phyloP scores from a whole-genome alignment of 129 eudicot species.

The Tagetes patula region DNA sequence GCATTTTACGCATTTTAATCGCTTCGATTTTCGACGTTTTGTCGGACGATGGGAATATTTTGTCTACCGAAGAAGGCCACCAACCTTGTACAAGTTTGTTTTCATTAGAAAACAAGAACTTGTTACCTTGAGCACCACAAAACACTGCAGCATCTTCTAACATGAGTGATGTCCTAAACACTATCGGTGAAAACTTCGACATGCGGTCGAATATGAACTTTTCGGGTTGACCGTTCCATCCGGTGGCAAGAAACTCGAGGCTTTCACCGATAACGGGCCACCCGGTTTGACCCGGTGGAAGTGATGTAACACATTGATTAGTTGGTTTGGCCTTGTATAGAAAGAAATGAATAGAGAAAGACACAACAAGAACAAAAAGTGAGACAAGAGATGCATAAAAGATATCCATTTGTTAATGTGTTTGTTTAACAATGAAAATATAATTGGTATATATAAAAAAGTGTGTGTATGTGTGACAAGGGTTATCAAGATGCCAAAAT shows the following conservation, averaged over 20 bases:
- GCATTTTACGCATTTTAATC: slow-evolving; percentile 64
- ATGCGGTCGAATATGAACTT: slow-evolving; percentile 59
- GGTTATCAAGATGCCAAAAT: no score
- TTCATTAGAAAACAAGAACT: slow-evolving; percentile 75
- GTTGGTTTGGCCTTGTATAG: slow-evolving; percentile 27
- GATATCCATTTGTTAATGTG: slow-evolving; percentile 38
- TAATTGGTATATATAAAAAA: no score
- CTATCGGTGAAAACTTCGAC: slow-evolving; percentile 52
- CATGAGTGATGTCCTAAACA: slow-evolving; percentile 59
- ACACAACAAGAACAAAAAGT: slow-evolving; percentile 42
- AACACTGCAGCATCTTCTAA: slow-evolving; percentile 60
- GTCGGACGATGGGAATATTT: slow-evolving; percentile 64
- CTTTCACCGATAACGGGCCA: slow-evolving; percentile 22
- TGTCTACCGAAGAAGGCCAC: slow-evolving; percentile 85
- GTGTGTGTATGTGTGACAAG: no score
- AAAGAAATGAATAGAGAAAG: slow-evolving; percentile 51
- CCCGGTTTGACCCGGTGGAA: slow-evolving; percentile 13
- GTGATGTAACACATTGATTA: not conserved
- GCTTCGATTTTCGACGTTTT: slow-evolving; percentile 59
- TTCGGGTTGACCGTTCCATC: slow-evolving; percentile 26
- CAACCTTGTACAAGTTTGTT: slow-evolving; percentile 71
- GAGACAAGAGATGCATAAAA: slow-evolving; percentile 52
- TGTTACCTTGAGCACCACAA: slow-evolving; percentile 68
- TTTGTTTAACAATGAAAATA: no score
- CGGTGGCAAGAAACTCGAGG: slow-evolving; percentile 2